These are phyloP conservation scores for Grosmannia serpens DNA, from an alignment of 2,329 filamentous ascomycete species.

Conservation along the genomic window DNA sequence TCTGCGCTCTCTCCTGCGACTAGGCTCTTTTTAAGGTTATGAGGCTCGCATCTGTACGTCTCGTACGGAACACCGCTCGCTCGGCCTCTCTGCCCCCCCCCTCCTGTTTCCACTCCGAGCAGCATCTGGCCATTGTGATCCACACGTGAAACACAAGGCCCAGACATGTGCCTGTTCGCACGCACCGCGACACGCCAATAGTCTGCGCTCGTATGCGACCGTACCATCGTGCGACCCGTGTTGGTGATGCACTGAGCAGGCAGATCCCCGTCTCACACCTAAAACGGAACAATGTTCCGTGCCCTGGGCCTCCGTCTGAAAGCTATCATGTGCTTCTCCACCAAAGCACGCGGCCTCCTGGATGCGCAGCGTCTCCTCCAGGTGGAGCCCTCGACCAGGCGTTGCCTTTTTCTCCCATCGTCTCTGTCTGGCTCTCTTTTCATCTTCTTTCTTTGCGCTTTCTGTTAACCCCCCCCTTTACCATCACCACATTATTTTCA, in stretches of 20 bases:
- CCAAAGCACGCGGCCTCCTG: not conserved
- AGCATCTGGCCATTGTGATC: too few relatives aligned
- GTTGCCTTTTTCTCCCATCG: not conserved
- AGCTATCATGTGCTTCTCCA: too few relatives aligned
- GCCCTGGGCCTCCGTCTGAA: not conserved
- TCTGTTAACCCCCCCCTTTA: not conserved
- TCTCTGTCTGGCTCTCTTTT: not conserved
- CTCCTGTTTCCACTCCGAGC: too few relatives aligned
- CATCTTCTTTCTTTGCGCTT: constrained; percentile 1
- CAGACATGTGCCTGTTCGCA: too few relatives aligned
- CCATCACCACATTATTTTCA: not conserved
- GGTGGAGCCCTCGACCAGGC: not conserved
- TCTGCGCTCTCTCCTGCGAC: too few relatives aligned
- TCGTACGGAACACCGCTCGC: too few relatives aligned
- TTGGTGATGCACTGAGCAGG: not conserved
- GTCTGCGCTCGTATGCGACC: not conserved
- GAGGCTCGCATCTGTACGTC: too few relatives aligned
- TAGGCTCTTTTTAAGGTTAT: too few relatives aligned
- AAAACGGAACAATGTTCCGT: not conserved
- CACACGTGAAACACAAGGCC: too few relatives aligned
- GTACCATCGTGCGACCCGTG: not conserved
- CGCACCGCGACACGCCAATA: too few relatives aligned
- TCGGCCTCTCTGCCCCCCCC: too few relatives aligned
- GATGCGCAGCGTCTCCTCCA: not conserved
- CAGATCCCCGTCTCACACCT: not conserved